These are phyloP conservation scores for Phaseolus coccineus DNA, from an alignment of 331 rosid genomes.

Conservation along the genomic window DNA sequence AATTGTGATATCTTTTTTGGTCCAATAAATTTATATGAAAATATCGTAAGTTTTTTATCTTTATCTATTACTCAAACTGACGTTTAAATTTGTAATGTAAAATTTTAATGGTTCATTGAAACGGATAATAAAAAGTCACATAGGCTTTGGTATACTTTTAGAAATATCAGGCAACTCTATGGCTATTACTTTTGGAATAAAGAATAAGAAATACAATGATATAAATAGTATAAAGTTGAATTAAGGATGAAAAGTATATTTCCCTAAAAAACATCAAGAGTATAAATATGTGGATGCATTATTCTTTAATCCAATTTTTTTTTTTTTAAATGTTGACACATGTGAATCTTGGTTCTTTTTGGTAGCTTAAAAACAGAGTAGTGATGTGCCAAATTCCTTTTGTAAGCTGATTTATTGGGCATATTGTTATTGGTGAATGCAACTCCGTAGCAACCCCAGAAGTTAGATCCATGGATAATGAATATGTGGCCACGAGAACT, in stretches of 20 bases:
- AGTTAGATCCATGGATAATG: background rate
- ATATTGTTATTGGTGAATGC: background rate
- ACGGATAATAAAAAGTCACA: too few relatives aligned
- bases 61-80: too few relatives aligned
- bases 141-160: too few relatives aligned
- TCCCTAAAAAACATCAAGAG: too few relatives aligned
- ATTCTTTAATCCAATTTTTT: background rate
- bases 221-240: conserved; percentile 13
- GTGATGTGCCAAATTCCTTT: background rate
- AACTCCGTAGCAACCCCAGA: conserved; percentile 4
- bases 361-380: background rate
- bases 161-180: too few relatives aligned
- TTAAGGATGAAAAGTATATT: background rate
- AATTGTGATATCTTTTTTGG: too few relatives aligned
- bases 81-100: too few relatives aligned
- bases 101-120: too few relatives aligned
- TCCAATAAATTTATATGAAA: too few relatives aligned
- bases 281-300: background rate
- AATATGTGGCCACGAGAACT: conserved; percentile 23
- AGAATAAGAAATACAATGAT: background rate
- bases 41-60: too few relatives aligned
- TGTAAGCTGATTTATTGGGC: background rate
- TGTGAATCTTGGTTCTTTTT: background rate
- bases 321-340: background rate
- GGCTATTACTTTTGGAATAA: too few relatives aligned